These are phyloP conservation scores for Penicillium lagena DNA, from an alignment of 495 filamentous ascomycete genomes.

Conservation along the genomic window DNA sequence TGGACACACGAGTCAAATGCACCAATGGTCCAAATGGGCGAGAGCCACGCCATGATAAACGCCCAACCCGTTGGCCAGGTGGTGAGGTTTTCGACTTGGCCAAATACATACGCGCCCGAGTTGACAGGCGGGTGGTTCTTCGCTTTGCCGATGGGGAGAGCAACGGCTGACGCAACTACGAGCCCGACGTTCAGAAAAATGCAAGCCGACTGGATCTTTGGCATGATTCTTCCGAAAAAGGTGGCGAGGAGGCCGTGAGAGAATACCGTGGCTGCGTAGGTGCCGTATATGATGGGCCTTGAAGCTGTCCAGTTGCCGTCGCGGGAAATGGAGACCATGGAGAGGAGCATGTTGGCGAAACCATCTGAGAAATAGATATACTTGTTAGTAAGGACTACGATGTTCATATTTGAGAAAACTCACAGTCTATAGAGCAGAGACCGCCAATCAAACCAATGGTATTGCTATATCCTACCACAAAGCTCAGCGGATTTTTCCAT, in stretches of 20 bases:
- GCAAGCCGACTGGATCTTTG: conserved; percentile 56
- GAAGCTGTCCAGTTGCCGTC: conserved; percentile 59
- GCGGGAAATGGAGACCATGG: conserved; percentile 52
- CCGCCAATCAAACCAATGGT: conserved; percentile 61
- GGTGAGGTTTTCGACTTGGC: conserved; percentile 45
- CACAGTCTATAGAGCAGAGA: conserved; percentile 54
- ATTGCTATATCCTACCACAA: conserved; percentile 68
- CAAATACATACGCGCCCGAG: conserved; percentile 32
- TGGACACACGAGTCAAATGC: conserved; percentile 50
- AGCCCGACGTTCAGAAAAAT: conserved; percentile 59
- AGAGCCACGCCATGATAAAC: conserved; percentile 61
- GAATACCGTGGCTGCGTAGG: conserved; percentile 53
- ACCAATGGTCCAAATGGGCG: conserved; percentile 63
- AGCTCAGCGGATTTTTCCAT: conserved; percentile 57
- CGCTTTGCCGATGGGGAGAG: conserved; percentile 52
- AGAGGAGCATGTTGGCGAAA: conserved; percentile 46
- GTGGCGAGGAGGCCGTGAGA: conserved; percentile 54
- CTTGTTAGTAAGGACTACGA: too few species aligned
- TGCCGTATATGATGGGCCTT: conserved; percentile 54
- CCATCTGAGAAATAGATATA: conserved; percentile 26
- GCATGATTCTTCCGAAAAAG: conserved; percentile 53
- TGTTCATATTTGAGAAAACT: background rate
- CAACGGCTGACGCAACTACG: conserved; percentile 59
- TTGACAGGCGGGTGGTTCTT: conserved; percentile 26
- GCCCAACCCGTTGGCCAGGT: conserved; percentile 57